These are phyloP conservation scores for Helminthosporium solani DNA, from an alignment of 2,329 filamentous ascomycete species.

Conservation along the genomic window DNA sequence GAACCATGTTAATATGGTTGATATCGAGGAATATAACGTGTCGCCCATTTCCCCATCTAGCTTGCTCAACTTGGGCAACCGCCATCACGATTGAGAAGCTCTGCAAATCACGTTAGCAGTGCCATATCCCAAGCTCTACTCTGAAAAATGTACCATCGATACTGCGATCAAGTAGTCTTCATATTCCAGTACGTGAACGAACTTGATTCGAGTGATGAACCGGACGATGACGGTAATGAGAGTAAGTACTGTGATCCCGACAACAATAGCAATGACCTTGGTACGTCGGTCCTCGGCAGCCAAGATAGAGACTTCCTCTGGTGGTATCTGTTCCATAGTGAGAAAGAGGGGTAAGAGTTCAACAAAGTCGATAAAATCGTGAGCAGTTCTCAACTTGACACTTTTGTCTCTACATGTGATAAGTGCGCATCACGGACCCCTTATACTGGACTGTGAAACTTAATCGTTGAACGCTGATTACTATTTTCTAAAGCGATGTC, in stretches of 20 bases:
- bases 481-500: too few species aligned
- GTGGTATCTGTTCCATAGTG: conserved; percentile 3
- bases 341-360: background rate
- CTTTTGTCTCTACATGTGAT: too few species aligned
- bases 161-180: conserved; percentile 7
- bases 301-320: conserved; percentile 10
- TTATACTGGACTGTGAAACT: too few species aligned
- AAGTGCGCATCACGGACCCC: too few species aligned
- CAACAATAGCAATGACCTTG: conserved; percentile 4
- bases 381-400: too few species aligned
- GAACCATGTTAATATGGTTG: conserved; percentile 7
- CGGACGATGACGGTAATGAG: conserved; percentile 7
- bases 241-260: conserved; percentile 3
- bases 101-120: background rate
- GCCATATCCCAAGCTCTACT: background rate
- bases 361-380: too few species aligned
- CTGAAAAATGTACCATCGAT: conserved; percentile 6
- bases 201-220: conserved; percentile 4
- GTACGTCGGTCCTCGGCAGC: conserved; percentile 6
- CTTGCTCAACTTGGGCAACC: background rate
- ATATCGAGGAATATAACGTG: conserved; percentile 23
- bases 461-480: too few species aligned
- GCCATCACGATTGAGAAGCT: background rate
- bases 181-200: conserved; percentile 1
- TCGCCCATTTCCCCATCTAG: conserved; percentile 14